Percentiles rank a stretch among this genome's conserved stretches.
Evolutionary conservation across 208 protist genomes (phyloP).

Genomic region (Leishmania braziliensis): DNA sequence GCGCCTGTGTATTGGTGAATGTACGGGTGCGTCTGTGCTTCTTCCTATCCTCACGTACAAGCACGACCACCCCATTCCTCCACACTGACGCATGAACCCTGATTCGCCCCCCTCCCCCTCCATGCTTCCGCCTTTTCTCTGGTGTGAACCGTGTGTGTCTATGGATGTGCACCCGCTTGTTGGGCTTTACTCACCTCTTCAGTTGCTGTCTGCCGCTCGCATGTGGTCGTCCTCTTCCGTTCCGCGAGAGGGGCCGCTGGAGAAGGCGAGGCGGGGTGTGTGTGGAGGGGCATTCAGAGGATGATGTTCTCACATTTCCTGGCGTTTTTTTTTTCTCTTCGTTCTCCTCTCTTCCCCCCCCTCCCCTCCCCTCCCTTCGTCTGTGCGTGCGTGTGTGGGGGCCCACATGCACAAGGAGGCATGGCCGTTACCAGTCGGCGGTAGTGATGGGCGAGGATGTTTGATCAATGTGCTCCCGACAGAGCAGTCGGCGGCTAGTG

Average conservation of each 20-base stretch:
- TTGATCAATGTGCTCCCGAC: slow-evolving; percentile 25
- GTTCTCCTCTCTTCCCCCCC: not conserved
- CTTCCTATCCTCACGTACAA: no score
- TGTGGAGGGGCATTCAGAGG: not conserved
- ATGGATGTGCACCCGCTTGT: not conserved
- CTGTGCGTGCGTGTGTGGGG: not conserved
- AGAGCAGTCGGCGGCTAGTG: not conserved
- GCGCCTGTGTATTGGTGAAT: no score
- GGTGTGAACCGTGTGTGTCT: not conserved
- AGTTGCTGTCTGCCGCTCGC: not conserved
- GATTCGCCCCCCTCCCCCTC: no score
- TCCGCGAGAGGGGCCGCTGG: not conserved
- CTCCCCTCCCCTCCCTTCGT: not conserved
- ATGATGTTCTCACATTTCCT: not conserved
- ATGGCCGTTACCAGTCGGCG: no score
- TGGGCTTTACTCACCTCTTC: not conserved
- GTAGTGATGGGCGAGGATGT: slow-evolving; percentile 5
- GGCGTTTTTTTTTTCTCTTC: not conserved
- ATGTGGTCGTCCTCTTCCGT: not conserved
- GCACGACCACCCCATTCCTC: no score
- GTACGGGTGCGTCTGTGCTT: no score
- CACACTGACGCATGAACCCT: no score
- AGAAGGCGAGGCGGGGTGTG: not conserved
- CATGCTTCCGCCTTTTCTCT: no score
- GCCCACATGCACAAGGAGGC: no score